Conservation (phyloP, 768 basidiomycete genomes). For the Suillus americanus region DNA sequence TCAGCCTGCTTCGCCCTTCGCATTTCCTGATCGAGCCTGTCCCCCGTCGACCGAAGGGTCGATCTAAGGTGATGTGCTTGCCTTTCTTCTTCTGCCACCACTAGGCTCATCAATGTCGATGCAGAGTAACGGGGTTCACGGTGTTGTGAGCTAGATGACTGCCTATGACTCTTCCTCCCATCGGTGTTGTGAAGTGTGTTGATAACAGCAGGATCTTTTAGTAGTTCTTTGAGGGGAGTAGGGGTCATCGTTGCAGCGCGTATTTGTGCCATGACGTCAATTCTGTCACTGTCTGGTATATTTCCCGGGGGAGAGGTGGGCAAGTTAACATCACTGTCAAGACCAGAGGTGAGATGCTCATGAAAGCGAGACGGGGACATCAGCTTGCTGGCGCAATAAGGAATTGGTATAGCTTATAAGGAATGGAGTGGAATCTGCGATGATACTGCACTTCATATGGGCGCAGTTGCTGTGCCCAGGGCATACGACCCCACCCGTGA, state of each 20-base stretch:
- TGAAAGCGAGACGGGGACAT: slow-evolving; percentile 32
- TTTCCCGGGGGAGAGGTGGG: slow-evolving; percentile 11
- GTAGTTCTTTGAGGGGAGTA: slow-evolving; percentile 42
- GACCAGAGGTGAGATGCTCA: slow-evolving; percentile 28
- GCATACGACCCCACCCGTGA: slow-evolving; percentile 17
- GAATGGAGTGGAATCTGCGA: neutral
- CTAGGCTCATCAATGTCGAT: slow-evolving; percentile 40
- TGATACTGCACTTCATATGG: slow-evolving; percentile 8
- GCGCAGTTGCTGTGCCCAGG: slow-evolving; percentile 6
- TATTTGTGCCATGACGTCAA: slow-evolving; percentile 39
- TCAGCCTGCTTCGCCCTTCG: slow-evolving; percentile 53
- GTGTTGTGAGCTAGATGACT: slow-evolving; percentile 38
- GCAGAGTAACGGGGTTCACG: slow-evolving; percentile 34
- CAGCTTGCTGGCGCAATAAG: slow-evolving; percentile 5
- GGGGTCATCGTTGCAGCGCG: slow-evolving; percentile 46
- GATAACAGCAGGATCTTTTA: slow-evolving; percentile 44
- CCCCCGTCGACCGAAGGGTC: slow-evolving; percentile 48
- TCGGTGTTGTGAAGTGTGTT: slow-evolving; percentile 33
- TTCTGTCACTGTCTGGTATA: slow-evolving; percentile 6
- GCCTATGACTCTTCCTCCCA: slow-evolving; percentile 26
- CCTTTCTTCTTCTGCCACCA: slow-evolving; percentile 55
- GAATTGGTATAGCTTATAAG: slow-evolving; percentile 11
- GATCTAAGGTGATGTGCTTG: slow-evolving; percentile 56
- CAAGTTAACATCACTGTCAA: slow-evolving; percentile 13
- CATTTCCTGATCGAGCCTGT: slow-evolving; percentile 57